Evolutionary conservation across 2,329 filamentous ascomycete genomes (phyloP).

Genomic region (Scortechinia acanthostroma): DNA sequence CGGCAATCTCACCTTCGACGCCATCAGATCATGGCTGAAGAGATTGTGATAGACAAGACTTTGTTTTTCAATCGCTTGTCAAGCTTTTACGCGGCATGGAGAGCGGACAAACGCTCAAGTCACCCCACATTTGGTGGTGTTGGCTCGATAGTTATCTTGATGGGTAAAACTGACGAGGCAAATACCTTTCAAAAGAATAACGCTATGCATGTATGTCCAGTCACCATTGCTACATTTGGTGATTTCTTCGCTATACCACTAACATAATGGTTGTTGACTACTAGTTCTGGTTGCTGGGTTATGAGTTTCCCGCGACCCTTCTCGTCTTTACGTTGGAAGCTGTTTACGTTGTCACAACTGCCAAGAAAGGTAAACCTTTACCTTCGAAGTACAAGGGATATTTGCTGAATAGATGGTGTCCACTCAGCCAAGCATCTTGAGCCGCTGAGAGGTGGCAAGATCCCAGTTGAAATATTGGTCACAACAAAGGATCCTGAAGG

Average conservation of each 20-base stretch:
- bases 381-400: slow-evolving; percentile 3
- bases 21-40: slow-evolving; percentile 42
- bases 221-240: no score
- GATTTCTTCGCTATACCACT: not conserved
- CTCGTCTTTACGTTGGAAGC: slow-evolving; percentile 85
- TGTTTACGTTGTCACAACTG: slow-evolving; percentile 87
- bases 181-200: slow-evolving; percentile 91
- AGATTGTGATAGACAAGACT: slow-evolving; percentile 92
- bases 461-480: slow-evolving; percentile 84
- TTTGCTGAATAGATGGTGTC: not conserved
- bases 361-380: slow-evolving; percentile 74
- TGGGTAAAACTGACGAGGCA: slow-evolving; percentile 88
- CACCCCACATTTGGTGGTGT: slow-evolving; percentile 84
- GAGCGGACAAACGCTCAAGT: slow-evolving; percentile 77
- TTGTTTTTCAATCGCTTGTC: slow-evolving; percentile 89
- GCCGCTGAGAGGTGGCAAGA: slow-evolving; percentile 82
- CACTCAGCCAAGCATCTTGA: slow-evolving; percentile 79
- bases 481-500: slow-evolving; percentile 85
- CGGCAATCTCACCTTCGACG: no score
- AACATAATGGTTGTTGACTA: slow-evolving; percentile 3
- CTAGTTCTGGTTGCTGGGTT: slow-evolving; percentile 95
- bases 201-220: slow-evolving; percentile 74
- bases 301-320: slow-evolving; percentile 94
- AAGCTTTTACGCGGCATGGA: slow-evolving; percentile 85
- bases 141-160: slow-evolving; percentile 78